Conservation (phyloP, 2,329 filamentous ascomycete genomes). For the Xylaria sp. region DNA sequence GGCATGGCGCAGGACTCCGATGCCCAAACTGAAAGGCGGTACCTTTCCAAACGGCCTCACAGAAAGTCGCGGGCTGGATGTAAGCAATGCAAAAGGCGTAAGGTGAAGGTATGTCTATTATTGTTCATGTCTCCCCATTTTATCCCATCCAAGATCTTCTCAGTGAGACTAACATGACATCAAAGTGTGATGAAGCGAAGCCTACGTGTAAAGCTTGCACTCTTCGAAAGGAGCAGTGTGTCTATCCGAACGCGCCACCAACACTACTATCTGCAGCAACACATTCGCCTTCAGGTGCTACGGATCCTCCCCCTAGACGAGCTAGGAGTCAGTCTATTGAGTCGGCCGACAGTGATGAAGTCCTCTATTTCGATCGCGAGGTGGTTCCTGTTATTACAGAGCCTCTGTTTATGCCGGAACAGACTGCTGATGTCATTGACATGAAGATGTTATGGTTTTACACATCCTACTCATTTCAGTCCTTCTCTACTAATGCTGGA, state of each 20-base stretch:
- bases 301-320: slow-evolving; percentile 3
- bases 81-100: slow-evolving; percentile 64
- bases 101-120: slow-evolving; percentile 49
- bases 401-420: slow-evolving; percentile 51
- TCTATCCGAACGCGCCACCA: slow-evolving; percentile 52
- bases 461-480: slow-evolving; percentile 56
- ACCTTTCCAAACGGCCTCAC: slow-evolving; percentile 63
- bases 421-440: slow-evolving; percentile 53
- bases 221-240: slow-evolving; percentile 59
- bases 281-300: background rate
- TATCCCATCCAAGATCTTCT: background rate
- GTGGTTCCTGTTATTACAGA: slow-evolving; percentile 45
- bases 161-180: slow-evolving; percentile 23
- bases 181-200: slow-evolving; percentile 61
- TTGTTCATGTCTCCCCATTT: background rate
- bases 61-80: slow-evolving; percentile 65
- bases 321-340: slow-evolving; percentile 21
- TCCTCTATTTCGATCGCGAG: background rate
- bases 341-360: background rate
- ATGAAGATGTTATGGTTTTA: slow-evolving; percentile 68
- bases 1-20: slow-evolving; percentile 4
- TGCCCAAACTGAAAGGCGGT: slow-evolving; percentile 44
- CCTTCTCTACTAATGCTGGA: slow-evolving; percentile 56
- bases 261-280: slow-evolving; percentile 12
- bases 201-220: slow-evolving; percentile 62